Conservation (phyloP, 1,284 basidiomycete species). For the Ceratobasidium sp. region DNA sequence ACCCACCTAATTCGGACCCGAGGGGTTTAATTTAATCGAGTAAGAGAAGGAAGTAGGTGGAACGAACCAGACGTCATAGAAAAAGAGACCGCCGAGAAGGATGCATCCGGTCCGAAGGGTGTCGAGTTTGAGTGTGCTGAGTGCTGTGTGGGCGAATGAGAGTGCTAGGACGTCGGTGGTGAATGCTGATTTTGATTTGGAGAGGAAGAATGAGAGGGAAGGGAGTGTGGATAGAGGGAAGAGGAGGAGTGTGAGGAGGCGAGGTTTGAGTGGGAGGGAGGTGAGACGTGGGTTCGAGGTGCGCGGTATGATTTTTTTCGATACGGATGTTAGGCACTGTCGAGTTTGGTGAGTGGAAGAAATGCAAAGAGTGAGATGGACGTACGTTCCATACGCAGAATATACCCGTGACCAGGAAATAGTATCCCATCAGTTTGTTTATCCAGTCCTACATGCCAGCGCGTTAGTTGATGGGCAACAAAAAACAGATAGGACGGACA, state of each 20-base stretch:
- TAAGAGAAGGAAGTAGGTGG: too few species aligned
- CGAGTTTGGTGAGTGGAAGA: not conserved
- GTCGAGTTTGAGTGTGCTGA: slow-evolving; percentile 86
- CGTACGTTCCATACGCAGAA: slow-evolving; percentile 74
- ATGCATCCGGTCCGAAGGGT: slow-evolving; percentile 89
- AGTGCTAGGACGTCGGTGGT: slow-evolving; percentile 84
- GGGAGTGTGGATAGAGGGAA: slow-evolving; percentile 70
- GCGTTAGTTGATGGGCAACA: slow-evolving; percentile 41
- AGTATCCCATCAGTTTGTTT: slow-evolving; percentile 60
- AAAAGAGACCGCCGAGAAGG: slow-evolving; percentile 79
- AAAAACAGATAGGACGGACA: slow-evolving; percentile 6
- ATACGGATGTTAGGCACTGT: slow-evolving; percentile 11
- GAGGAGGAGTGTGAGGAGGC: slow-evolving; percentile 62
- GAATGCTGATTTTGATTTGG: slow-evolving; percentile 65
- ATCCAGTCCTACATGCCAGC: slow-evolving; percentile 42
- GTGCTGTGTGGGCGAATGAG: slow-evolving; percentile 83
- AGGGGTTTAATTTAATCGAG: too few species aligned
- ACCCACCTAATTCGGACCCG: slow-evolving; percentile 13
- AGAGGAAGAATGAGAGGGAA: slow-evolving; percentile 71
- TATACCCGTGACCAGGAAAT: slow-evolving; percentile 71
- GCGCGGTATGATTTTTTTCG: not conserved
- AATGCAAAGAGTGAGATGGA: slow-evolving; percentile 34
- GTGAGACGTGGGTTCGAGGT: slow-evolving; percentile 4
- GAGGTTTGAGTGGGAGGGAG: slow-evolving; percentile 49
- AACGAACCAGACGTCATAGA: slow-evolving; percentile 92